A percentile compares a stretch with the other conserved stretches of the same genome.
Conservation (phyloP, 139 green algal genomes). For the Medakamo hakoo region DNA sequence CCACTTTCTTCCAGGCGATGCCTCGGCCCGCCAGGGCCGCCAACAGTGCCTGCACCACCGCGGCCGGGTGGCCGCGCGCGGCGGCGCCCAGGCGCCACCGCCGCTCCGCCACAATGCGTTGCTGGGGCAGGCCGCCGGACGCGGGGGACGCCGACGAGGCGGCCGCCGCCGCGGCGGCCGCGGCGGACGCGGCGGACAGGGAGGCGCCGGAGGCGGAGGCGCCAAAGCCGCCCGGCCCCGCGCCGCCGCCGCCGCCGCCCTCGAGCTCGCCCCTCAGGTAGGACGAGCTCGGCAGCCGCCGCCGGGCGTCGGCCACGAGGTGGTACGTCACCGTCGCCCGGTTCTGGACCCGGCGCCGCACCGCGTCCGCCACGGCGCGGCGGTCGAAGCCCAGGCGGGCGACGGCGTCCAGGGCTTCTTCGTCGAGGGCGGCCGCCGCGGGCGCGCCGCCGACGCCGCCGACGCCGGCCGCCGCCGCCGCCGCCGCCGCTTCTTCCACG, state of each 20-base stretch:
- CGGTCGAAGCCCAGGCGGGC: conserved; percentile 71
- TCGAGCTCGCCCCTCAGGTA: conserved; percentile 43
- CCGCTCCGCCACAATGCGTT: conserved; percentile 74
- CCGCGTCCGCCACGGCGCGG: conserved; percentile 39
- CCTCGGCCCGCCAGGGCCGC: conserved; percentile 25
- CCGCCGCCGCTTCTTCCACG: no score
- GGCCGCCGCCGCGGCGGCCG: background rate
- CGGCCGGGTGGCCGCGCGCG: conserved; percentile 48
- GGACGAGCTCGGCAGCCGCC: conserved; percentile 33
- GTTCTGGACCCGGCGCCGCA: conserved; percentile 59
- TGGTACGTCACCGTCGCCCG: conserved; percentile 97
- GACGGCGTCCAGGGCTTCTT: conserved; percentile 72
- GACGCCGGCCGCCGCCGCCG: background rate
- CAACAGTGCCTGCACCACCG: conserved; percentile 54
- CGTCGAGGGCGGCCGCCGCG: conserved; percentile 27
- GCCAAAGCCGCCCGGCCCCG: conserved; percentile 11
- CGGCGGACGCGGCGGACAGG: conserved; percentile 7
- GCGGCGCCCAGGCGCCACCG: conserved; percentile 68
- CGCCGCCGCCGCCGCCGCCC: no score
- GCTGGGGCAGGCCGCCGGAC: no score
- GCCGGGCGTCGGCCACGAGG: conserved; percentile 70
- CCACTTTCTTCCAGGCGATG: conserved; percentile 84
- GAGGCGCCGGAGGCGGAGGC: conserved; percentile 6
- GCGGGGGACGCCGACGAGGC: conserved; percentile 10
- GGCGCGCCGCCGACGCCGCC: conserved; percentile 21